A percentile compares a stretch with the other conserved stretches of the same genome.
Evolutionary conservation across 306 rosid genomes (phyloP).

Genomic region (Fragaria ananassa): DNA sequence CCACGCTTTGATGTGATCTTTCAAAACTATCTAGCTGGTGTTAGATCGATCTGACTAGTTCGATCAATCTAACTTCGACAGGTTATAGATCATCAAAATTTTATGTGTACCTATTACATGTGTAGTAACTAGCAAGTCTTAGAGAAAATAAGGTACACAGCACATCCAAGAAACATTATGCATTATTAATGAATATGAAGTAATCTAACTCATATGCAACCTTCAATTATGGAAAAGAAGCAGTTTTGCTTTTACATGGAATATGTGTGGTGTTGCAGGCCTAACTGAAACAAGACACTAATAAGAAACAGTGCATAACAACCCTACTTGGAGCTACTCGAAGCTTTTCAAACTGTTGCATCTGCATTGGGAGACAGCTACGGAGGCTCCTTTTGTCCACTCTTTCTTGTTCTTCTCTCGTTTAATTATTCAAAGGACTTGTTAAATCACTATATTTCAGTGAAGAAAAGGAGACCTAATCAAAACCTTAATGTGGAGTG

Average conservation of each 20-base stretch:
- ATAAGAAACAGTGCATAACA: background rate
- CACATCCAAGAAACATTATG: background rate
- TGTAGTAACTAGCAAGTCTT: background rate
- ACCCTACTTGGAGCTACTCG: background rate
- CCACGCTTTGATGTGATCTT: background rate
- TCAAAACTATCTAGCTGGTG: no score
- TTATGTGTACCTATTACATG: no score
- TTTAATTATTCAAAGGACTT: background rate
- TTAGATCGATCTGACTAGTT: no score
- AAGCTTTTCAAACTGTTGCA: background rate
- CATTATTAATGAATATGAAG: no score
- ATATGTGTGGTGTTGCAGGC: constrained; percentile 13
- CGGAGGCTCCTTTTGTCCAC: constrained; percentile 10
- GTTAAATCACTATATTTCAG: background rate
- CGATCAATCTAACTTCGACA: background rate
- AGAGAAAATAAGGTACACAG: background rate
- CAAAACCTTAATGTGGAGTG: background rate
- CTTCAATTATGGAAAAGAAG: background rate
- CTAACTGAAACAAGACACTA: background rate
- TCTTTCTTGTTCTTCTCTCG: constrained; percentile 2
- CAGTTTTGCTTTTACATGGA: background rate
- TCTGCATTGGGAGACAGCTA: background rate
- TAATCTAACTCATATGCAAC: background rate
- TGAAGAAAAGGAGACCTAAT: background rate
- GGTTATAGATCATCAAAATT: background rate